Conservation (phyloP, 1,284 basidiomycete species). For the Moesziomyces globuligerus region DNA sequence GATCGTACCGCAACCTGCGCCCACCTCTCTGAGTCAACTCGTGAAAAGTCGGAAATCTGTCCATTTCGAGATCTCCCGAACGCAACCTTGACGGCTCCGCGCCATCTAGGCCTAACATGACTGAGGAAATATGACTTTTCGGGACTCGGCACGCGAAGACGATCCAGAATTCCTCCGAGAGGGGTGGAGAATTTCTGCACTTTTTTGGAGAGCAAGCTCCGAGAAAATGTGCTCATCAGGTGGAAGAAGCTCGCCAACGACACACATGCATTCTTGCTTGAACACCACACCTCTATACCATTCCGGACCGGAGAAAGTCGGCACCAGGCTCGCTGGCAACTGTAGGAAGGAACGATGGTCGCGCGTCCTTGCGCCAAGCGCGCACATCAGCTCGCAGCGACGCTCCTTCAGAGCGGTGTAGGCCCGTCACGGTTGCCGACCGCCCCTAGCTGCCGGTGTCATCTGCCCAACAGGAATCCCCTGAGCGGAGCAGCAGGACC, state of each 20-base stretch:
- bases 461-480: background rate
- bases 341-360: slow-evolving; percentile 8
- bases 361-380: slow-evolving; percentile 24
- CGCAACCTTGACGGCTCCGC: background rate
- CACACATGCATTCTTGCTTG: slow-evolving; percentile 1
- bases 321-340: no score
- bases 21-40: slow-evolving; percentile 33
- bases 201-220: slow-evolving; percentile 2
- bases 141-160: slow-evolving; percentile 18
- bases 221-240: background rate
- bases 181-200: slow-evolving; percentile 3
- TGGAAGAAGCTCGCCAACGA: no score
- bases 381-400: slow-evolving; percentile 30
- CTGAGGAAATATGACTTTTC: background rate
- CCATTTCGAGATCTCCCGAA: slow-evolving; percentile 16
- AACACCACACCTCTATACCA: background rate
- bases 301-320: no score
- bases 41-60: slow-evolving; percentile 42
- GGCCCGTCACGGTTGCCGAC: slow-evolving; percentile 30
- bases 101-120: background rate
- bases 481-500: background rate
- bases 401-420: slow-evolving; percentile 17
- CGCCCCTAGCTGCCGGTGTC: slow-evolving; percentile 12
- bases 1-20: slow-evolving; percentile 9
- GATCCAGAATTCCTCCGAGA: background rate